Conservation (phyloP, 2,329 filamentous ascomycete species). For the Colletotrichum abscissum region DNA sequence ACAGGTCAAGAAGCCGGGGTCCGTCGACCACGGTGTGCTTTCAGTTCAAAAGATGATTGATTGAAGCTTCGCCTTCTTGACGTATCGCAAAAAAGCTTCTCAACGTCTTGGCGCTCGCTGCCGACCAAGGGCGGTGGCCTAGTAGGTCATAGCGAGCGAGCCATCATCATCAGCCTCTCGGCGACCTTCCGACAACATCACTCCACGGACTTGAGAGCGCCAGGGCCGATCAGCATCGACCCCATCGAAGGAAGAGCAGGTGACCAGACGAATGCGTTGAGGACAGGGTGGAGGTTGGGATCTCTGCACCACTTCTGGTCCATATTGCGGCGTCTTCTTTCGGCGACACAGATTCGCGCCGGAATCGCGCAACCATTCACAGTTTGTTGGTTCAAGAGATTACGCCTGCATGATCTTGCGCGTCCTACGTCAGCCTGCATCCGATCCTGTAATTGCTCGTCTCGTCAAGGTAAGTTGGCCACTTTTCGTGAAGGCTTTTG, state of each 20-base stretch:
- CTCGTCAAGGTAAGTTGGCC: neutral
- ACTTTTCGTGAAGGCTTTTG: too few species aligned
- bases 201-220: neutral
- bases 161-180: neutral
- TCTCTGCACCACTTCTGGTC: neutral
- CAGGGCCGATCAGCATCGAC: too few species aligned
- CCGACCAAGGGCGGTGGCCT: neutral
- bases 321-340: neutral
- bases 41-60: conserved; percentile 33
- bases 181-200: neutral
- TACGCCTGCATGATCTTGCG: neutral
- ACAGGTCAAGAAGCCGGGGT: neutral
- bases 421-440: neutral
- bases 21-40: conserved; percentile 39
- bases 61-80: neutral
- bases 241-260: neutral
- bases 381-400: neutral
- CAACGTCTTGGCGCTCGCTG: neutral
- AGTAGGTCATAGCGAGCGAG: neutral
- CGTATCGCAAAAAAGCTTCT: too few species aligned
- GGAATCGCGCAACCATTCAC: neutral
- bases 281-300: neutral
- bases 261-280: neutral
- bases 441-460: neutral
- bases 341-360: too few species aligned